Percentiles rank a stretch among this genome's conserved stretches.
phyloP scores from a whole-genome alignment of 2,329 filamentous ascomycete genomes.

The Apiospora sp. region DNA sequence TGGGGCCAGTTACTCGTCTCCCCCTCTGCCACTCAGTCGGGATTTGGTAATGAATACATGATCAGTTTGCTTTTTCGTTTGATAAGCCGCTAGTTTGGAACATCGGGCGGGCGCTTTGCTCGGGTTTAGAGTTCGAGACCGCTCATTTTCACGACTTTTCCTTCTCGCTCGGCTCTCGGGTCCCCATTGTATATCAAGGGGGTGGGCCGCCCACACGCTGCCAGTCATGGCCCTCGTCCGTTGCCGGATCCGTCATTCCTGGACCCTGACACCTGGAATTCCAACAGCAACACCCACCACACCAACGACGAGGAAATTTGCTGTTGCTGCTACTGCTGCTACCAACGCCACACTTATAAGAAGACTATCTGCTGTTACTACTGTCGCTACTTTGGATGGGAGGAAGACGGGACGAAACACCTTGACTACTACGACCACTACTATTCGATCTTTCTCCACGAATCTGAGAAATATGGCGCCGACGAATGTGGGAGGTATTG shows the following conservation, averaged over 20 bases:
- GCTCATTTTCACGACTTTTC: background rate
- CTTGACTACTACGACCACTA: background rate
- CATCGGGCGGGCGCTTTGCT: background rate
- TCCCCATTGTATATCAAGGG: background rate
- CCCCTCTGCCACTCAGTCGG: background rate
- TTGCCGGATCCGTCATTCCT: slow-evolving; percentile 11
- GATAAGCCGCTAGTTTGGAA: background rate
- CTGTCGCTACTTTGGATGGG: background rate
- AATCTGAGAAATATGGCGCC: slow-evolving; percentile 28
- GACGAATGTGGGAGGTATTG: slow-evolving; percentile 34
- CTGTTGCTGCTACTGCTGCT: background rate
- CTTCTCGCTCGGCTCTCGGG: background rate
- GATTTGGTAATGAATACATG: slow-evolving; percentile 20
- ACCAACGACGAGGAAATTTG: background rate
- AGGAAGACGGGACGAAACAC: too few species aligned
- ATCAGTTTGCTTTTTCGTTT: background rate
- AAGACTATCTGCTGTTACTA: background rate
- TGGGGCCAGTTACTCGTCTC: background rate
- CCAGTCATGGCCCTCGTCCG: slow-evolving; percentile 12
- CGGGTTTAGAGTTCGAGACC: slow-evolving; percentile 7
- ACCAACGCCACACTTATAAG: background rate
- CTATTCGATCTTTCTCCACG: slow-evolving; percentile 27
- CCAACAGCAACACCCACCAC: background rate
- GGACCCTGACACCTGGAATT: background rate
- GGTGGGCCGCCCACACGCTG: background rate